phyloP scores from a whole-genome alignment of 2,329 filamentous ascomycete species.

The Raffaelea deltoideospora region DNA sequence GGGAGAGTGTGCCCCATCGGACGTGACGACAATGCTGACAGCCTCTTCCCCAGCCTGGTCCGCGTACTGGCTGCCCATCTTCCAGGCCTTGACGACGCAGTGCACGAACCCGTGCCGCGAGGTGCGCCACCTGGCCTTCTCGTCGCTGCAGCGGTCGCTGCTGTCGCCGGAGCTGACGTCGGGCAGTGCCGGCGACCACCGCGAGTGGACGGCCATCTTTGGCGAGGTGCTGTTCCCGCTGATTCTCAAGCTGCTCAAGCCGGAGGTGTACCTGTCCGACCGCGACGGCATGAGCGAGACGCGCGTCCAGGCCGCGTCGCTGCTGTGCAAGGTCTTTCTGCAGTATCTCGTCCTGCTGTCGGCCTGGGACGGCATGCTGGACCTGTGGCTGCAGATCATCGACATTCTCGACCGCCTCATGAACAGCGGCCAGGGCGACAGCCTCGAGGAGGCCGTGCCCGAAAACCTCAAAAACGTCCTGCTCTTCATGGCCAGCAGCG shows the following conservation, averaged over 20 bases:
- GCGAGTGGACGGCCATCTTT: constrained; percentile 93
- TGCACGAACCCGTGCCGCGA: constrained; percentile 91
- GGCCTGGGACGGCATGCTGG: constrained; percentile 76
- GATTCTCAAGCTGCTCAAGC: constrained; percentile 74
- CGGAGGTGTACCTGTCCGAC: constrained; percentile 86
- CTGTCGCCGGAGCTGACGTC: constrained; percentile 72
- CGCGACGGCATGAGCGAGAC: constrained; percentile 91
- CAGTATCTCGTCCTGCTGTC: constrained; percentile 79
- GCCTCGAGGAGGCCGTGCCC: constrained; percentile 81
- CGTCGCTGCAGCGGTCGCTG: constrained; percentile 70
- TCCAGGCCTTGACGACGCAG: constrained; percentile 74
- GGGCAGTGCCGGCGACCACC: constrained; percentile 66
- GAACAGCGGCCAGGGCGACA: constrained; percentile 88
- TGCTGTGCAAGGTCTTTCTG: constrained; percentile 89
- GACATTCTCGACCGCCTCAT: constrained; percentile 92
- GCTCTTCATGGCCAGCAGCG: constrained; percentile 84
- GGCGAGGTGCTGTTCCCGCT: constrained; percentile 85
- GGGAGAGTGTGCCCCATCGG: too few species aligned
- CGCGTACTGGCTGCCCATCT: constrained; percentile 93
- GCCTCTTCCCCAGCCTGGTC: constrained; percentile 58
- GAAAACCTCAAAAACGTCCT: constrained; percentile 95
- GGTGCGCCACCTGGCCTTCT: constrained; percentile 77
- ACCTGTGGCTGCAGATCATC: constrained; percentile 83
- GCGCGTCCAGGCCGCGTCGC: constrained; percentile 73
- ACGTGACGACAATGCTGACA: constrained; percentile 3